Conservation (phyloP, 805 yeast species). For the Kuraishia borneana region DNA sequence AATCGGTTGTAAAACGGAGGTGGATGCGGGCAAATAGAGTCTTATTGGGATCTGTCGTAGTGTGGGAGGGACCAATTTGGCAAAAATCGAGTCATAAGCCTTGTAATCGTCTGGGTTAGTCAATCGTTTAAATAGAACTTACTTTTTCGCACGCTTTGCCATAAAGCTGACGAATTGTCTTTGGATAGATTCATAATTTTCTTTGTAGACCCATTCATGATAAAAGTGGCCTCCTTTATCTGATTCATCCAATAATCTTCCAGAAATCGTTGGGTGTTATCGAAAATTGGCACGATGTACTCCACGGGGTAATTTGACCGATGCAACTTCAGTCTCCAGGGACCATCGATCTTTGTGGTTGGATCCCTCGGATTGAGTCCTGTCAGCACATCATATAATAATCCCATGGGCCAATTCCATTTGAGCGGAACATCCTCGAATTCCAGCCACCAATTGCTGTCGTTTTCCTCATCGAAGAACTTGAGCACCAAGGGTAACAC, state of each 20-base stretch:
- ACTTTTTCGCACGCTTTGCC: slow-evolving; percentile 35
- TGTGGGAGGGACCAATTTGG: slow-evolving; percentile 16
- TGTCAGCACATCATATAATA: slow-evolving; percentile 45
- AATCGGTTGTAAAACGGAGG: slow-evolving; percentile 22
- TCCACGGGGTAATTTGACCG: slow-evolving; percentile 31
- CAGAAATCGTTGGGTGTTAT: slow-evolving; percentile 14
- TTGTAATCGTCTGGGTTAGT: slow-evolving; percentile 10
- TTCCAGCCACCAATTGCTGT: slow-evolving; percentile 51
- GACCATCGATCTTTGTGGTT: slow-evolving; percentile 4
- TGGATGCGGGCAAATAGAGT: slow-evolving; percentile 27
- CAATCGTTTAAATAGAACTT: slow-evolving; percentile 15
- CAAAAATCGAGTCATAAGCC: slow-evolving; percentile 10
- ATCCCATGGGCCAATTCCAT: slow-evolving; percentile 75
- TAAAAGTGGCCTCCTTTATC: slow-evolving; percentile 71
- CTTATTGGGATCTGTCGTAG: slow-evolving; percentile 35
- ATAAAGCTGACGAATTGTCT: slow-evolving; percentile 43
- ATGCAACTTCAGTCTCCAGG: slow-evolving; percentile 37
- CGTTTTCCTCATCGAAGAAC: slow-evolving; percentile 19
- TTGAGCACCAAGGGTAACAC: slow-evolving; percentile 23
- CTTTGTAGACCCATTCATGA: slow-evolving; percentile 68
- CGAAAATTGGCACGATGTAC: slow-evolving; percentile 26
- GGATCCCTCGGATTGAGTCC: slow-evolving; percentile 21
- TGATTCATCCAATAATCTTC: slow-evolving; percentile 61
- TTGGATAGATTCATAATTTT: slow-evolving; percentile 70
- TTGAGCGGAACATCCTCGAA: slow-evolving; percentile 50